Conservation (phyloP, 768 basidiomycete species). For the Cystofilobasidium macerans region DNA sequence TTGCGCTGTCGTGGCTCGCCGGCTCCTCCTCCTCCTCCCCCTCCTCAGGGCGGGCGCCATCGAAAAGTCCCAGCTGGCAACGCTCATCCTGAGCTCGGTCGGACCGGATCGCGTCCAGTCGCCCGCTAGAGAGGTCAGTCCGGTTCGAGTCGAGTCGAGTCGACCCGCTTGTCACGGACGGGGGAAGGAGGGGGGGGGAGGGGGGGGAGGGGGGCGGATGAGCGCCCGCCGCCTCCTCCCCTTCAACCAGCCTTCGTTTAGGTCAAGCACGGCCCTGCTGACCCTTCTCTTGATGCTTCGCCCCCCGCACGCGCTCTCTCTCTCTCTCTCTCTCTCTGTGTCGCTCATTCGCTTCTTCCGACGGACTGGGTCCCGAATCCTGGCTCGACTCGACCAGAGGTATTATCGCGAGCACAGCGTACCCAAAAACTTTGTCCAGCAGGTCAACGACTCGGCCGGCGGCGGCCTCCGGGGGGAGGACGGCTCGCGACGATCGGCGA, state of each 20-base stretch:
- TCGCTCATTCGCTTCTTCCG: background rate
- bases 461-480: background rate
- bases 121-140: background rate
- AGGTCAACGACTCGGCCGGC: background rate
- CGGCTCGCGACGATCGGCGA: slow-evolving; percentile 36
- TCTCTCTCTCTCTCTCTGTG: background rate
- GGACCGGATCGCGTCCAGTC: background rate
- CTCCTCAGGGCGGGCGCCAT: background rate
- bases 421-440: background rate
- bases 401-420: slow-evolving; percentile 11
- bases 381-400: background rate
- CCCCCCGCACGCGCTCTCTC: background rate
- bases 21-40: too few species aligned
- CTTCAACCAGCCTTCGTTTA: too few species aligned
- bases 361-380: too few species aligned
- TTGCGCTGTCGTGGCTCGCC: too few species aligned
- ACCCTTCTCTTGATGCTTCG: background rate
- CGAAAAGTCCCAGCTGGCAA: slow-evolving; percentile 13
- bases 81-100: background rate
- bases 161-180: too few species aligned
- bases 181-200: too few species aligned
- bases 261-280: too few species aligned
- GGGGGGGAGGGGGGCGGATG: too few species aligned
- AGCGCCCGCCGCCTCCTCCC: too few species aligned
- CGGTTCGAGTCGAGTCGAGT: too few species aligned